Evolutionary conservation across 495 filamentous ascomycete genomes (phyloP), one percentile per base, ranked within the genome.

Genomic region (Lophium mytilinum): DNA sequence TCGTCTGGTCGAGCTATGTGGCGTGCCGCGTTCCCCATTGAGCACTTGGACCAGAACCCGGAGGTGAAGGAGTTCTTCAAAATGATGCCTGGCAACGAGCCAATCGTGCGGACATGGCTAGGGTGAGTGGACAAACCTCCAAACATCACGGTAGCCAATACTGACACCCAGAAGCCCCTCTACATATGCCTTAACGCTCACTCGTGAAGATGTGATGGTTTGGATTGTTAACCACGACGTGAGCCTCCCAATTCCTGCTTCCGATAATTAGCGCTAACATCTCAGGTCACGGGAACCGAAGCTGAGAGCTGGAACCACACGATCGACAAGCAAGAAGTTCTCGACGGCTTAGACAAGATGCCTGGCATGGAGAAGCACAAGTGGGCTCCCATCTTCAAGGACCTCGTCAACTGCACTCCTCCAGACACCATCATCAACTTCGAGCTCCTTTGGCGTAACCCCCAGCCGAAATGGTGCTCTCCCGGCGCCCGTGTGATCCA

Each of bases 221-320:
- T 80, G 77, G 77, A 71, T 80, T 57, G 76, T 80, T 69, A 80
- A 80, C 66, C 76, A 80, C 64, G 75, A 78, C 53, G 76, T 74
- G 61, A 68, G 72, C 61, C 50, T 19, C n/a, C 1, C 3, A 7
- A n/a, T 24, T 7, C 15, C 19, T 4, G 34, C 12, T 17, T n/a
- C 18, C 33, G 4, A 34, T 43, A n/a, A 14, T 62, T 19, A 19
- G 9, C n/a, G 24, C 37, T 50, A 62, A 61, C 57, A 46, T 55
- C 41, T 14, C 17, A 77, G 74, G 68, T 73, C 35, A 78, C 76
- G 10, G 76, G 73, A 6, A 74, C 69, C 18, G 76, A 76, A 21
- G 57, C 73, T 53, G 74, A 79, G 56, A 74, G 67, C 55, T 81
- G 80, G 74, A 75, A 69, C 56, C 72, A 79, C 60, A 79, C 77